A percentile compares a stretch with the other conserved stretches of the same genome.
phyloP scores from a whole-genome alignment of 768 basidiomycete genomes.

The Agaricus sinodeliciosus region DNA sequence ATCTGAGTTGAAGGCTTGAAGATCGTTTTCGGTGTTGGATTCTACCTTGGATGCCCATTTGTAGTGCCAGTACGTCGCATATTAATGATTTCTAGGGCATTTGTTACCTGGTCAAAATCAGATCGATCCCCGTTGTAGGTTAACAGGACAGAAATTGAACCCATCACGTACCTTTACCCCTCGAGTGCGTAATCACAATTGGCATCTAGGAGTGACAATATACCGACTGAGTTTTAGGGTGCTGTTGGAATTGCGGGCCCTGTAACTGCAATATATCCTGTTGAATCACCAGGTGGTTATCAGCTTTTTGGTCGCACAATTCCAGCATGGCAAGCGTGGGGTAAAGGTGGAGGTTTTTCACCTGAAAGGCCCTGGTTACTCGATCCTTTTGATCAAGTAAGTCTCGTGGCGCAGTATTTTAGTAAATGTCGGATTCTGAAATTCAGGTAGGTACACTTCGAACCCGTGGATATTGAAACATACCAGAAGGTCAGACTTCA shows the following conservation, averaged over 20 bases:
- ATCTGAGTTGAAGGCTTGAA: conserved; percentile 15
- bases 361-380: conserved; percentile 53
- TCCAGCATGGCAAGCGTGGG: conserved; percentile 62
- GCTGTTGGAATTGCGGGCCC: conserved; percentile 67
- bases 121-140: conserved; percentile 51
- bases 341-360: conserved; percentile 39
- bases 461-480: conserved; percentile 36
- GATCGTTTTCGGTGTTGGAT: conserved; percentile 59
- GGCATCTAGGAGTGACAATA: neutral
- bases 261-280: conserved; percentile 59
- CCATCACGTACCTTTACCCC: conserved; percentile 64
- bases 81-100: neutral
- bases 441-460: conserved; percentile 39
- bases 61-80: conserved; percentile 42
- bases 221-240: conserved; percentile 30
- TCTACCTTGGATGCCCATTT: conserved; percentile 61
- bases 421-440: neutral
- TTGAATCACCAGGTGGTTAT: conserved; percentile 61
- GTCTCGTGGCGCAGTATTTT: neutral
- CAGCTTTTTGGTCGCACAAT: conserved; percentile 58
- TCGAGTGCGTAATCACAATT: conserved; percentile 28
- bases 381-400: conserved; percentile 54
- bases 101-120: conserved; percentile 14
- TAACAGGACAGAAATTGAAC: conserved; percentile 72
- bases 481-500: conserved; percentile 37